These are phyloP conservation scores for Fonsecaea erecta DNA, from an alignment of 2,329 filamentous ascomycete genomes.

Conservation along the genomic window DNA sequence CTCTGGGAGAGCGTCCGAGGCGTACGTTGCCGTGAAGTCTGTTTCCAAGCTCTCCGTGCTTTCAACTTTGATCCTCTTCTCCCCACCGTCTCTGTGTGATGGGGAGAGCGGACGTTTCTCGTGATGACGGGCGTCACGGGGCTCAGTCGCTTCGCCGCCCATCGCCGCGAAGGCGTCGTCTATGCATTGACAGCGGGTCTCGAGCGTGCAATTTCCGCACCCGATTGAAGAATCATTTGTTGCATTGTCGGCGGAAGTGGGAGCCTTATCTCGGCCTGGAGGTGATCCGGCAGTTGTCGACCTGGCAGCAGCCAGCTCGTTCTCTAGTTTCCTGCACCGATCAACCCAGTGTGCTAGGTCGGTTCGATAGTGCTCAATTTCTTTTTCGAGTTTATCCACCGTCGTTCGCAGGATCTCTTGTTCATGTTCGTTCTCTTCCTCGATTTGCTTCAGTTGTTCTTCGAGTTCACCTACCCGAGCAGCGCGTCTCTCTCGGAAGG, in stretches of 20 bases:
- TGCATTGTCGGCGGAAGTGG: slow-evolving; percentile 34
- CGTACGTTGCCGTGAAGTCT: slow-evolving; percentile 64
- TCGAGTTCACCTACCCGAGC: slow-evolving; percentile 75
- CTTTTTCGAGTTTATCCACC: slow-evolving; percentile 62
- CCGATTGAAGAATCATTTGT: slow-evolving; percentile 54
- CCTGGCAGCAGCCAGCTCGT: slow-evolving; percentile 56
- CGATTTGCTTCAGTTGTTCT: slow-evolving; percentile 55
- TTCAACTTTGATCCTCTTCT: slow-evolving; percentile 61
- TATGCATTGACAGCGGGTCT: slow-evolving; percentile 66
- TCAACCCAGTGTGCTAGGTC: slow-evolving; percentile 53
- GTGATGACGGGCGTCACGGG: slow-evolving; percentile 40
- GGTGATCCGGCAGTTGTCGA: slow-evolving; percentile 42
- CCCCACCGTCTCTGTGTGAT: slow-evolving; percentile 41
- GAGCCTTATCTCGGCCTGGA: slow-evolving; percentile 47
- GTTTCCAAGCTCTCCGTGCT: slow-evolving; percentile 61
- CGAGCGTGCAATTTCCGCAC: slow-evolving; percentile 69
- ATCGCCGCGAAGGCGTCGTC: slow-evolving; percentile 58
- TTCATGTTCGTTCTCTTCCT: slow-evolving; percentile 52
- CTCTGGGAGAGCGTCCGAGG: slow-evolving; percentile 56
- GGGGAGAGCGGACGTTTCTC: slow-evolving; percentile 47
- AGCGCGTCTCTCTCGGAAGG: slow-evolving; percentile 84
- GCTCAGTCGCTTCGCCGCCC: slow-evolving; percentile 45
- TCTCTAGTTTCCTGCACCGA: slow-evolving; percentile 66
- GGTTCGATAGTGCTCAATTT: slow-evolving; percentile 68
- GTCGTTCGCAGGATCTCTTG: slow-evolving; percentile 60